These are phyloP conservation scores for Neofusicoccum sp. DNA, from an alignment of 2,329 filamentous ascomycete genomes.

Conservation along the genomic window DNA sequence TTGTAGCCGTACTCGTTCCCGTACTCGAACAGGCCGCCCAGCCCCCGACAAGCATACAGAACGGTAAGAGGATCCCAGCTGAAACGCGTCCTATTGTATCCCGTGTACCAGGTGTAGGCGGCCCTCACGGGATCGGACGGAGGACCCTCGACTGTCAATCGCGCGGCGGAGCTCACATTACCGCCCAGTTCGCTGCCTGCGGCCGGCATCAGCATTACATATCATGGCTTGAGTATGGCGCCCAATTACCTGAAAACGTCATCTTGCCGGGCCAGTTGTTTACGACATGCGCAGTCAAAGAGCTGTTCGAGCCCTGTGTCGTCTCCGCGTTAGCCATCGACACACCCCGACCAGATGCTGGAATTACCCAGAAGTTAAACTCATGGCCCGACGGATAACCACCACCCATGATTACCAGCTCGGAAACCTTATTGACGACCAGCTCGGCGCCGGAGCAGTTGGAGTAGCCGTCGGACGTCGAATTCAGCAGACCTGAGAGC, in stretches of 20 bases:
- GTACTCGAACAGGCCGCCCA: conserved; percentile 41
- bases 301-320: conserved; percentile 38
- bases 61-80: conserved; percentile 34
- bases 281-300: conserved; percentile 47
- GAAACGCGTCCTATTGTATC: conserved; percentile 27
- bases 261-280: conserved; percentile 46
- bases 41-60: conserved; percentile 28
- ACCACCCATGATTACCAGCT: conserved; percentile 59
- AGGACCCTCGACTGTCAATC: conserved; percentile 33
- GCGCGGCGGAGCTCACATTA: conserved; percentile 44
- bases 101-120: conserved; percentile 31
- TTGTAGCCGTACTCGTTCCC: conserved; percentile 47
- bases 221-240: not conserved
- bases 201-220: conserved; percentile 20
- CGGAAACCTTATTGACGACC: conserved; percentile 48
- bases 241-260: conserved; percentile 36
- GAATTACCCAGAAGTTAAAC: conserved; percentile 50
- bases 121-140: conserved; percentile 27
- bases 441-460: conserved; percentile 46
- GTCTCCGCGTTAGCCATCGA: not conserved
- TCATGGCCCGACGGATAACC: conserved; percentile 51
- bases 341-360: too few species aligned
- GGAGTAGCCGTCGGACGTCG: conserved; percentile 45
- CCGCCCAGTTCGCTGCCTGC: conserved; percentile 49
- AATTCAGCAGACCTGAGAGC: conserved; percentile 52